Evolutionary conservation across 31 red algal genomes (phyloP), one percentile per base, ranked within the genome.

Genomic region (Porphyra umbilicalis): DNA sequence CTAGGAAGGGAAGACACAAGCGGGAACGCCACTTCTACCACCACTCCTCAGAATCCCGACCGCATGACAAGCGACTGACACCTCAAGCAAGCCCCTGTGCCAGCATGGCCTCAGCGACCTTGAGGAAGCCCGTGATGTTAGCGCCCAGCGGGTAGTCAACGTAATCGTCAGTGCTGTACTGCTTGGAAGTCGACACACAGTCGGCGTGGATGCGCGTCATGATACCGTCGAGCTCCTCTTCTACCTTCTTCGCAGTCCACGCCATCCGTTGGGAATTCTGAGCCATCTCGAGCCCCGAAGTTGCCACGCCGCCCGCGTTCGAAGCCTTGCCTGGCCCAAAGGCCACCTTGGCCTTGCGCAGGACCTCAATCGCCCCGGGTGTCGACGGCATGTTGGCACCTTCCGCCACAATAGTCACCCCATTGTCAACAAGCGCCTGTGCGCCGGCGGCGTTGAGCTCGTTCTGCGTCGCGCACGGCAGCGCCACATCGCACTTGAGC

Each of bases 381-480:
- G 83, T 86, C 33, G 83, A 35, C 5, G 87, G 87, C 87, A 86
- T 86, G 83, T 89, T 89, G 32, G 87, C 87, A 1, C 87, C 87
- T 75, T 86, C 87, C 9, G 39, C 83, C 4, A 89, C 87, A 31
- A 40, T 31, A 3, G 31, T 35, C 3, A 79, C 29, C 4, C 87
- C 87, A 34, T 87, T 87, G 31, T 77, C 32, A 8, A 89, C 35
- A 34, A 89, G n/a, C 0, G 36, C 34, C 46, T 87, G 36, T 4
- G 83, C 87, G 67, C 34, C 87, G 10, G 10, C 38, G 8, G 29
- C 74, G 31, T 77, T 39, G 83, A 89, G n/a, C 84, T 89, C 87
- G 78, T 89, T 89, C 77, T 89, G 87, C 76, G 87, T 89, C 4
- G 87, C 87, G 35, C 35, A 89, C 71, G 87, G 87, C 34, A 89